These are phyloP conservation scores for Erodium maritimum DNA, from an alignment of 345 rosid species.

Conservation along the genomic window DNA sequence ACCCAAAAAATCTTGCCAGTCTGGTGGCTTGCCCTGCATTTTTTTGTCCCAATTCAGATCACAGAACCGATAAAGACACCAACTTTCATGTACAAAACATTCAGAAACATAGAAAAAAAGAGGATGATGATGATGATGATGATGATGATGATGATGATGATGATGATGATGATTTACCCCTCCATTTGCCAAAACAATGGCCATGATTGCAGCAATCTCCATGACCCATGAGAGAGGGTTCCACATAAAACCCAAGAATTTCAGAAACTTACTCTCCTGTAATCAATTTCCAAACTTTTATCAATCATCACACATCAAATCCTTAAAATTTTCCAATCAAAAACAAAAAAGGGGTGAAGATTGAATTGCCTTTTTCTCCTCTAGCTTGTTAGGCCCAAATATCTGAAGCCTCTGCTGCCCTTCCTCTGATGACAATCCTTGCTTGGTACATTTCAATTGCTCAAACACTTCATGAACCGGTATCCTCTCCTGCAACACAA, in stretches of 20 bases:
- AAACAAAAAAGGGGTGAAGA: background rate
- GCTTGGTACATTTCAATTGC: conserved; percentile 63
- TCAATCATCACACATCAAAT: background rate
- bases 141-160: background rate
- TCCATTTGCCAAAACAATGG: conserved; percentile 72
- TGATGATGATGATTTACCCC: conserved; percentile 27
- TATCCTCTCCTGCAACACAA: conserved; percentile 45
- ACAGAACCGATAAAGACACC: too few species aligned
- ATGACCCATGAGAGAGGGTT: conserved; percentile 91
- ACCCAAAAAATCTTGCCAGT: conserved; percentile 82
- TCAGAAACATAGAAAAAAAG: too few species aligned
- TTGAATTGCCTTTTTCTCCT: conserved; percentile 49
- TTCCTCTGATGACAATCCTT: conserved; percentile 64
- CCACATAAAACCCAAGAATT: conserved; percentile 89
- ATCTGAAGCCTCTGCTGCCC: conserved; percentile 58
- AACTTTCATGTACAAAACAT: too few species aligned
- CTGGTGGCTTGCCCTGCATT: conserved; percentile 70
- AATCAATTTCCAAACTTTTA: conserved; percentile 2
- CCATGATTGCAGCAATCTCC: conserved; percentile 88
- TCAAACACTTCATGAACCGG: conserved; percentile 85
- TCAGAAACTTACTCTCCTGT: conserved; percentile 61
- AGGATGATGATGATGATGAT: background rate
- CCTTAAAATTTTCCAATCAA: background rate
- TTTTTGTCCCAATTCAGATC: too few species aligned
- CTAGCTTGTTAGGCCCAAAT: conserved; percentile 90